These are phyloP conservation scores for Moricandia arvensis DNA, from an alignment of 345 rosid species.

Conservation along the genomic window DNA sequence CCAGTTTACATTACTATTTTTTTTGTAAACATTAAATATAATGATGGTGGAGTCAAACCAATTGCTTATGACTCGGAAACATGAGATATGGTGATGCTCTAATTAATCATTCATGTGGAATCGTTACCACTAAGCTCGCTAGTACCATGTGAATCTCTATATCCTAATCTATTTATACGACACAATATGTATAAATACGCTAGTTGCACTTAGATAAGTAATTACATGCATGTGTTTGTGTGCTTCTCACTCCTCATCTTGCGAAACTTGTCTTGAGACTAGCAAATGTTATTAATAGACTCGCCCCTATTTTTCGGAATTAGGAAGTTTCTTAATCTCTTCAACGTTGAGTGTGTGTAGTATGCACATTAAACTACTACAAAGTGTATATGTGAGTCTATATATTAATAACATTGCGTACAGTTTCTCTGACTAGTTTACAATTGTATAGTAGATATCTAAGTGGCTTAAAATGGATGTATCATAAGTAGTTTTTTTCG, in stretches of 20 bases:
- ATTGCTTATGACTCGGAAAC: slow-evolving; percentile 15
- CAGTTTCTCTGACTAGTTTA: background rate
- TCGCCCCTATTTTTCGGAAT: background rate
- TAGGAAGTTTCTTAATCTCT: background rate
- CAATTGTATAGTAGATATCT: background rate
- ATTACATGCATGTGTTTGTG: slow-evolving; percentile 12
- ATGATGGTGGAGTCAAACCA: slow-evolving; percentile 12
- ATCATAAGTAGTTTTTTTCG: background rate
- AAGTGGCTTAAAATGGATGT: slow-evolving; percentile 5
- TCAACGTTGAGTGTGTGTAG: background rate
- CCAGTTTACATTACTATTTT: background rate
- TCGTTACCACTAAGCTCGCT: slow-evolving; percentile 32
- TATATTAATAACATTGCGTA: background rate
- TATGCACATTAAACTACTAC: slow-evolving; percentile 5
- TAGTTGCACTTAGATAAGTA: background rate
- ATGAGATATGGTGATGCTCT: slow-evolving; percentile 26
- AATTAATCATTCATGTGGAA: slow-evolving; percentile 17
- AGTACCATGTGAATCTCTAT: slow-evolving; percentile 27
- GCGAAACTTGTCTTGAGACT: slow-evolving; percentile 28
- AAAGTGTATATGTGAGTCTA: background rate
- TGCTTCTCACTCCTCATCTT: slow-evolving; percentile 19
- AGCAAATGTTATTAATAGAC: background rate
- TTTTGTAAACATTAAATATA: background rate
- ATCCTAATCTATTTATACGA: slow-evolving; percentile 10
- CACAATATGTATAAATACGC: slow-evolving; percentile 9